These are phyloP conservation scores for Pseudocercospora vitis DNA, from an alignment of 2,329 filamentous ascomycete species.

Conservation along the genomic window DNA sequence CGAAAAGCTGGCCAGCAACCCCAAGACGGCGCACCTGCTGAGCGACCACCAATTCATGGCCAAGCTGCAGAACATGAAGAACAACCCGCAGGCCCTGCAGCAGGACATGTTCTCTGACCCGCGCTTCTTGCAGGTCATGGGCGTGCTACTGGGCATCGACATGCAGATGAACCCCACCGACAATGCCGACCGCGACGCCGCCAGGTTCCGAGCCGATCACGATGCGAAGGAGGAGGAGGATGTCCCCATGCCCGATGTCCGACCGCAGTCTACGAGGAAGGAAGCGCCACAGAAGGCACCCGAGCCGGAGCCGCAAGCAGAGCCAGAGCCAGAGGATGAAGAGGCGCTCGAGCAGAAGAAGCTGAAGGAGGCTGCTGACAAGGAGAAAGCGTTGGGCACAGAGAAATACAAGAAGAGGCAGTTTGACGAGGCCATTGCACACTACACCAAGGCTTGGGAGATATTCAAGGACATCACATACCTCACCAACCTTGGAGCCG, in stretches of 20 bases:
- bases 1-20: slow-evolving; percentile 87
- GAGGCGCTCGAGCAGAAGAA: slow-evolving; percentile 81
- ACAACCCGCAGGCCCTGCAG: slow-evolving; percentile 76
- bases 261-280: slow-evolving; percentile 55
- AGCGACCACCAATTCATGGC: slow-evolving; percentile 84
- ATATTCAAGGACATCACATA: slow-evolving; percentile 95
- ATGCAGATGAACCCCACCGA: slow-evolving; percentile 68
- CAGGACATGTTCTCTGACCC: slow-evolving; percentile 79
- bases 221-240: slow-evolving; percentile 65
- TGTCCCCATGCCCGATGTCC: slow-evolving; percentile 75
- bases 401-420: slow-evolving; percentile 98
- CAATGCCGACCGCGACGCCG: slow-evolving; percentile 42
- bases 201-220: slow-evolving; percentile 65
- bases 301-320: slow-evolving; percentile 64
- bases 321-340: slow-evolving; percentile 71
- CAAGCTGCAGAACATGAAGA: slow-evolving; percentile 78
- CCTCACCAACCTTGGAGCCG: slow-evolving; percentile 91
- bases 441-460: slow-evolving; percentile 96
- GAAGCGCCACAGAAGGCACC: slow-evolving; percentile 58
- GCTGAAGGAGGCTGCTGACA: slow-evolving; percentile 88
- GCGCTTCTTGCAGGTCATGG: slow-evolving; percentile 88
- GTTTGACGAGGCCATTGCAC: slow-evolving; percentile 89
- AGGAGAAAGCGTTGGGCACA: slow-evolving; percentile 90
- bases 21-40: slow-evolving; percentile 82
- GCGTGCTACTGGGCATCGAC: slow-evolving; percentile 89